phyloP scores from a whole-genome alignment of 306 rosid species.

The Mimosa pudica region DNA sequence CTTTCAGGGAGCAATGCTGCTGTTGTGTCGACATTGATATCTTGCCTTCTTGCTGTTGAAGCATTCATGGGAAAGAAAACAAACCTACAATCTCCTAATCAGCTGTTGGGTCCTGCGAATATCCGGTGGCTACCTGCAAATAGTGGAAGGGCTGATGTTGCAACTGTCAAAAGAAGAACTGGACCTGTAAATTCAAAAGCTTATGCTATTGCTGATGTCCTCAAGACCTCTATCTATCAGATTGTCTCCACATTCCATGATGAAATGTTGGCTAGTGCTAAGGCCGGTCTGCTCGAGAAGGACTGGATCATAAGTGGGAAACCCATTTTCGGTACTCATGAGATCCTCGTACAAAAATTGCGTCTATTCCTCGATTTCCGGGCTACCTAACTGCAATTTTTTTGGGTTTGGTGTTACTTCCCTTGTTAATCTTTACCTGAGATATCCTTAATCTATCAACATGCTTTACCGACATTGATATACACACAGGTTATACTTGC shows the following conservation, averaged over 20 bases:
- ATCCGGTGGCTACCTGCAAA: slow-evolving; percentile 80
- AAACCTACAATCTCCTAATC: slow-evolving; percentile 59
- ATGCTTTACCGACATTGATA: slow-evolving; percentile 35
- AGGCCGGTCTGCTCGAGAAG: slow-evolving; percentile 76
- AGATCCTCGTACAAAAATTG: slow-evolving; percentile 66
- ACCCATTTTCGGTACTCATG: slow-evolving; percentile 65
- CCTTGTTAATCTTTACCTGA: background rate
- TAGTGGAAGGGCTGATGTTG: slow-evolving; percentile 58
- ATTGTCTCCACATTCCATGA: slow-evolving; percentile 78
- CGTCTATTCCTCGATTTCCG: slow-evolving; percentile 75
- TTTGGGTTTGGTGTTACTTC: slow-evolving; percentile 30
- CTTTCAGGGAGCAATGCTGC: slow-evolving; percentile 86
- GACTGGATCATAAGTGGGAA: slow-evolving; percentile 68
- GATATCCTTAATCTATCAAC: slow-evolving; percentile 17
- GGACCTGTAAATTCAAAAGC: slow-evolving; percentile 75
- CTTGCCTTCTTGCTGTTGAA: slow-evolving; percentile 92
- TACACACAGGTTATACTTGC: slow-evolving; percentile 25
- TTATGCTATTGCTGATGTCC: slow-evolving; percentile 79
- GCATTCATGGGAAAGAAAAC: slow-evolving; percentile 90
- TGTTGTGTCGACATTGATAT: slow-evolving; percentile 69
- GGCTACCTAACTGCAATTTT: slow-evolving; percentile 52
- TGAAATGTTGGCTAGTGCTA: slow-evolving; percentile 80
- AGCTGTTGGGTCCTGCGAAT: slow-evolving; percentile 69
- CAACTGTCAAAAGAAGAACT: slow-evolving; percentile 58
- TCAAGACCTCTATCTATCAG: slow-evolving; percentile 75